These are phyloP conservation scores for Tricholoma hemisulphureum DNA, from an alignment of 768 basidiomycete species.

Conservation along the genomic window DNA sequence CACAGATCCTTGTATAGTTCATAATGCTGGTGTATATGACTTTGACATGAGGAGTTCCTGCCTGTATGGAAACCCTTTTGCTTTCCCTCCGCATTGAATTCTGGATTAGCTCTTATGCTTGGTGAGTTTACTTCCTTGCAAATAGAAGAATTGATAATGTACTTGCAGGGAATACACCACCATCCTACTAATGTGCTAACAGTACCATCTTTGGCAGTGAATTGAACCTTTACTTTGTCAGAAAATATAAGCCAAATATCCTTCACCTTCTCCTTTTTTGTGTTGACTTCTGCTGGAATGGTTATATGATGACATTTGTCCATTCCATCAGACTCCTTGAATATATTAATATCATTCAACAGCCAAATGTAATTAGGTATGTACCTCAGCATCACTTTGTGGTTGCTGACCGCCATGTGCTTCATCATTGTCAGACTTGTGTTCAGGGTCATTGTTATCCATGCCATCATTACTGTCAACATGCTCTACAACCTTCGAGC, in stretches of 20 bases:
- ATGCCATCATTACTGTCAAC: neutral
- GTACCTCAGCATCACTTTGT: neutral
- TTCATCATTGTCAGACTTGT: neutral
- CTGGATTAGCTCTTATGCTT: neutral
- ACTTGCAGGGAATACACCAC: neutral
- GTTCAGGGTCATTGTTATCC: neutral
- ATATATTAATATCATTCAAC: neutral
- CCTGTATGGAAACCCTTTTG: neutral
- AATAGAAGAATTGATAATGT: neutral
- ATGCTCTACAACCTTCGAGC: neutral
- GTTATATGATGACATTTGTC: neutral
- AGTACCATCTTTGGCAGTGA: neutral
- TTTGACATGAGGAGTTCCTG: neutral
- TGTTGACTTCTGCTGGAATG: neutral
- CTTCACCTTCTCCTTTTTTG: neutral
- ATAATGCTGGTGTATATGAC: neutral
- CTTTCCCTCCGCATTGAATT: neutral
- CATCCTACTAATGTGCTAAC: neutral
- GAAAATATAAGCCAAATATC: neutral
- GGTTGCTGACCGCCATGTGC: neutral
- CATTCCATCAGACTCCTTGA: neutral
- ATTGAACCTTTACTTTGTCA: neutral
- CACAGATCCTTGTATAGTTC: slow-evolving; percentile 1
- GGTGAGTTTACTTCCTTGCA: neutral
- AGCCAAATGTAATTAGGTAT: neutral